Base-by-base conservation (phyloP, 2,329 filamentous ascomycete species). In the Sclerotinia trifoliorum region DNA sequence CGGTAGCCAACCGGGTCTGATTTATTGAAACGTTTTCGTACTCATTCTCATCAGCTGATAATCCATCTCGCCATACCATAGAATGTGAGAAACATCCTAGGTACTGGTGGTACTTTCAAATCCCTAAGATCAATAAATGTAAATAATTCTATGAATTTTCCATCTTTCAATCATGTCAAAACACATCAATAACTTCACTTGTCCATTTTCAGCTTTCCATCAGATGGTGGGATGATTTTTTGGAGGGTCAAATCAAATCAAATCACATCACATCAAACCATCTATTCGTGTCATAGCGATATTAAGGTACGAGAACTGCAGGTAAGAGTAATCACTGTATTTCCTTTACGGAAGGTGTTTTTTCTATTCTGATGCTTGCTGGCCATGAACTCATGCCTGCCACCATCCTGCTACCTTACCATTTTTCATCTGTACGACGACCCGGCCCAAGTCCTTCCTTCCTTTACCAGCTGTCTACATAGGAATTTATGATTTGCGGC, bases 401-500 rank as follows among this genome's bases (percentile, higher is more conserved):
- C 10, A 46, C 57, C 42, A 24, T 60, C 57, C 46, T 51, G 17
- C 48, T 24, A 51, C 46, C 60, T 51, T 51, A 63, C 46, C 46
- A 7, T 24, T 62, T 24, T 49, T 26, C 29, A 66, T n/a, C 46
- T 54, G 56, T 55, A 52, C 48, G n/a, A 67, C 46, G 32, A 21
- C 26, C 35, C 35, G n/a, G 46, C 65, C 65, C 46, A 67, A 54
- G 65, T 67, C 65, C 57, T 63, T 67, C 56, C 35, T 62, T 67
- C 56, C 65, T 54, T 63, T 67, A 67, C 46, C 42, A 67, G 65
- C 56, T 63, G 35, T 67, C 29, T 54, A 63, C 65, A 62, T 55
- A 54, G 46, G 19, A 46, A 58, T 58, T 35, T 54, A 24, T 63
- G 65, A 63, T 67, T 67, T 63, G 57, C 65, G 58, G 65, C 65